phyloP scores from a whole-genome alignment of 768 basidiomycete species.

The Kwoniella sp. region DNA sequence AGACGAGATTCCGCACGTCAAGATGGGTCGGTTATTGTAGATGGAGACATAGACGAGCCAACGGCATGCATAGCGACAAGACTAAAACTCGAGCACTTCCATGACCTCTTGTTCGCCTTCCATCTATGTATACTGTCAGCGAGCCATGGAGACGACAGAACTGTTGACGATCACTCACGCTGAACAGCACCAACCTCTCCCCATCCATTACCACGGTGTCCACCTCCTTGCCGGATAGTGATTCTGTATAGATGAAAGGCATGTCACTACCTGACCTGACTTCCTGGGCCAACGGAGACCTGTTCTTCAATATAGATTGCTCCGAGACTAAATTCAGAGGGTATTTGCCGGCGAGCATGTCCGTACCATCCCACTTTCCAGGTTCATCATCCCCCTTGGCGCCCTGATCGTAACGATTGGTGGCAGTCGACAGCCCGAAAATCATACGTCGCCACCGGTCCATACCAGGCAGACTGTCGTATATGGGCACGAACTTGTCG shows the following conservation, averaged over 20 bases:
- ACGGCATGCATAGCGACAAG: neutral
- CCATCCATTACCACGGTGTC: conserved; percentile 32
- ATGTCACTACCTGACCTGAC: conserved; percentile 27
- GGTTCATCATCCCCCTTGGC: neutral
- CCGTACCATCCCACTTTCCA: conserved; percentile 12
- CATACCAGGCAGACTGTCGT: neutral
- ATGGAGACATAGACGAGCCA: neutral
- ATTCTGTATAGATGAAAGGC: conserved; percentile 26
- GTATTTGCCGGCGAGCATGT: too few relatives aligned
- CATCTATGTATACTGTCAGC: neutral
- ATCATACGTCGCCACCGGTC: conserved; percentile 1
- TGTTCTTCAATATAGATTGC: conserved; percentile 19
- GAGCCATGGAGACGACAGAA: neutral
- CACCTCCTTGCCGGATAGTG: conserved; percentile 7
- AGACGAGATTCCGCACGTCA: conserved; percentile 13
- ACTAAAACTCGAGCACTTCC: conserved; percentile 19
- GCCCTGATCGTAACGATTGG: neutral
- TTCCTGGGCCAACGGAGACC: conserved; percentile 12
- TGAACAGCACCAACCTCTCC: conserved; percentile 32
- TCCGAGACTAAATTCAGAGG: conserved; percentile 23
- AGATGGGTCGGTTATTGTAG: conserved; percentile 24
- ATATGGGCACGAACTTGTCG: neutral
- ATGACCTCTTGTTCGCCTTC: conserved; percentile 4
- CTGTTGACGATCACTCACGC: conserved; percentile 24
- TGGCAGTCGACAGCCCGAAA: conserved; percentile 2